Base-by-base conservation (phyloP, 1,139 yeast genomes). In the Scheffersomyces illinoinensis region DNA sequence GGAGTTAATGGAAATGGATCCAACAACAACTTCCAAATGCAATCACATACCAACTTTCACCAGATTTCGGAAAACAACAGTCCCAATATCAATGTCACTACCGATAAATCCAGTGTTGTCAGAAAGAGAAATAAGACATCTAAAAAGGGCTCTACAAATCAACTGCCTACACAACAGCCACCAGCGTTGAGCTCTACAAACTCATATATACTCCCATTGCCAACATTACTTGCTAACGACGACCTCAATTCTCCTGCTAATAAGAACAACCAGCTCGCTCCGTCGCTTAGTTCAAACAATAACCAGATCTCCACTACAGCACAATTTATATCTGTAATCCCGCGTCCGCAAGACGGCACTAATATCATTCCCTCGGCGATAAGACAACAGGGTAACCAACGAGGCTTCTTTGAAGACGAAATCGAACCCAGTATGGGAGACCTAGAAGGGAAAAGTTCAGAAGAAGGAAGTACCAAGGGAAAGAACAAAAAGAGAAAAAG, bases 201-300 rank as follows among this genome's bases (percentile, higher is more conserved):
- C 48, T 59, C 65, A 2, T 66, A 66, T 52, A 66, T 65, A 20
- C 65, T 65, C 54, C 71, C 71, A 12, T 61, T 66, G 55, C 70
- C 70, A n/a, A 66, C 59, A 21, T 54, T 63, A 18, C 56, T 67
- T 53, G 64, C 53, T 17, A 47, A 54, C 39, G 23, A 51, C 21
- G 43, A 19, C 26, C 53, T 54, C 46, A 39, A 26, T 12, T 17
- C 26, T 10, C 49, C 26, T 33, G 19, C 48, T 20, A 43, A 19
- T 20, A 55, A 51, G 46, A 23, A 14, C 51, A 51, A 50, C 6
- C 21, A 48, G 53, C 55, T 20, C 24, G 53, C 18, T 50, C 21
- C 14, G 21, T 52, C 39, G 23, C 54, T 19, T 63, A 60, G 43
- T 46, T n/a, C 58, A 20, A 56, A 8, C 51, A 48, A 48, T 24